Evolutionary conservation across 805 yeast genomes (phyloP).

Genomic region (Yarrowia osloensis): DNA sequence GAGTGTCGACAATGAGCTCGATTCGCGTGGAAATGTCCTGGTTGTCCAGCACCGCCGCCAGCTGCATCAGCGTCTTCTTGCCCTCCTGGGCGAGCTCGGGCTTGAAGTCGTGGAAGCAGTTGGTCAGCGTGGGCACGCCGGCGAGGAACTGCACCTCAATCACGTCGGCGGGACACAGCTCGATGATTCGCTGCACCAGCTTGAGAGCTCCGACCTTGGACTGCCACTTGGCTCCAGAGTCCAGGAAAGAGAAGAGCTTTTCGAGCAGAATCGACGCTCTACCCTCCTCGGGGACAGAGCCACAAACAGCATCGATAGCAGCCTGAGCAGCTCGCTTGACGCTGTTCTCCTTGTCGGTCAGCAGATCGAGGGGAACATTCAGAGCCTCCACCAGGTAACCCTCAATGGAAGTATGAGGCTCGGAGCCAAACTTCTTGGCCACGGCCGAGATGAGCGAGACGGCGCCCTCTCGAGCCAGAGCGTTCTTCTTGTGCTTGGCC

Average conservation of each 20-base stretch:
- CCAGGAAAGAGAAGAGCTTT: slow-evolving; percentile 61
- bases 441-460: slow-evolving; percentile 60
- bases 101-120: slow-evolving; percentile 90
- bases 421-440: slow-evolving; percentile 64
- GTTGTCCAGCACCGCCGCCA: slow-evolving; percentile 84
- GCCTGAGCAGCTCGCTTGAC: slow-evolving; percentile 85
- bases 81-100: slow-evolving; percentile 93
- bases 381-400: slow-evolving; percentile 68
- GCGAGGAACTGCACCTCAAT: slow-evolving; percentile 77
- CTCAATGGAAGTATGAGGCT: slow-evolving; percentile 62
- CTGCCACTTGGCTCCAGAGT: slow-evolving; percentile 91
- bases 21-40: slow-evolving; percentile 86
- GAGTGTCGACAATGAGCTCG: slow-evolving; percentile 80
- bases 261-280: slow-evolving; percentile 70
- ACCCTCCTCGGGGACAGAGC: slow-evolving; percentile 74
- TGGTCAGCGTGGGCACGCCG: slow-evolving; percentile 82
- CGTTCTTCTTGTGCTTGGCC: slow-evolving; percentile 70
- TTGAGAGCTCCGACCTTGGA: slow-evolving; percentile 79
- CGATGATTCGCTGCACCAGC: slow-evolving; percentile 69
- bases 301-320: slow-evolving; percentile 69
- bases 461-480: slow-evolving; percentile 75
- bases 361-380: slow-evolving; percentile 64
- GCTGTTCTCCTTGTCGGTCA: slow-evolving; percentile 83
- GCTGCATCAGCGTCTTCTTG: slow-evolving; percentile 63
- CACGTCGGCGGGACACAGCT: slow-evolving; percentile 80